Percentiles rank a stretch among this genome's conserved stretches.
phyloP scores from a whole-genome alignment of 78 protist species.

The Mantamonas sphyraenae region DNA sequence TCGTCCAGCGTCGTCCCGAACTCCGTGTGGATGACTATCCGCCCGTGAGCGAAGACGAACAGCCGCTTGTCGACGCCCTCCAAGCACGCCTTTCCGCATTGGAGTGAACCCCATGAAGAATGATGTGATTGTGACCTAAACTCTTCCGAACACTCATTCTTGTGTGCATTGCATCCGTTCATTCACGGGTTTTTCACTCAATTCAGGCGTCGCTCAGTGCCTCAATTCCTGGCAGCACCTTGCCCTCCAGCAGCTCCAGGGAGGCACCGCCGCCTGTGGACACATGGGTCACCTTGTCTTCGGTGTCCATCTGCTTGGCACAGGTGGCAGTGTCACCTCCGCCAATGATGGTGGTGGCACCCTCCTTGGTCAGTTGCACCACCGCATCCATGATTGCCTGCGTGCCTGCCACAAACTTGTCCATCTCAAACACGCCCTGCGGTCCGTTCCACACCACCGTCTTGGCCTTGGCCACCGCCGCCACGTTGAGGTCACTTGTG shows the following conservation, averaged over 20 bases:
- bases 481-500: not conserved
- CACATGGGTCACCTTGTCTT: conserved; percentile 81
- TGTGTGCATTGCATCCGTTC: no score
- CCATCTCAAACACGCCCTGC: conserved; percentile 94
- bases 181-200: no score
- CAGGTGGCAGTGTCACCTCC: conserved; percentile 99
- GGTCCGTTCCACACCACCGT: conserved; percentile 95
- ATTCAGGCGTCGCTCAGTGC: not conserved
- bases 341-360: conserved; percentile 83
- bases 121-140: no score
- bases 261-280: conserved; percentile 99
- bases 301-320: conserved; percentile 66
- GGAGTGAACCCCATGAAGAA: no score
- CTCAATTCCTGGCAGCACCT: not conserved
- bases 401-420: conserved; percentile 83
- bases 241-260: conserved; percentile 97
- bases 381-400: conserved; percentile 60
- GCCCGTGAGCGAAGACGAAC: no score
- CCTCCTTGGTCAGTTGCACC: conserved; percentile 64
- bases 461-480: conserved; percentile 33
- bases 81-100: no score
- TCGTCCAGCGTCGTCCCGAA: no score
- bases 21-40: no score
- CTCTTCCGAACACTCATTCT: no score
- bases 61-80: no score